Evolutionary conservation across 345 rosid genomes (phyloP).

Genomic region (Hypericum androsaemum): DNA sequence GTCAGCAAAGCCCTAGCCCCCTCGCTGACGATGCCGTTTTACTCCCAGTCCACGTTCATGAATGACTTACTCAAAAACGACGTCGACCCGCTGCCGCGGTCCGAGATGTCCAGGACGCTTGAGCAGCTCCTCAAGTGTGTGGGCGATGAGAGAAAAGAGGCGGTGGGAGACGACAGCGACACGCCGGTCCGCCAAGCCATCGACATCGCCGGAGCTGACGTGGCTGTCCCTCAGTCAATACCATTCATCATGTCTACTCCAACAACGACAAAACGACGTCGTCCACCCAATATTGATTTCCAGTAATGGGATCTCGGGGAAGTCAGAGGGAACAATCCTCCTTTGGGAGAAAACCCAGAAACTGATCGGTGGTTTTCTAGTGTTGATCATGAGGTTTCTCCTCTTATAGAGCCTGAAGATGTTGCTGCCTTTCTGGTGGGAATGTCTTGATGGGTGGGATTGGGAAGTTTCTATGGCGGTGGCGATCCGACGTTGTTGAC

Average conservation of each 20-base stretch:
- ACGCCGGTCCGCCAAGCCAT: constrained; percentile 67
- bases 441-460: constrained; percentile 25
- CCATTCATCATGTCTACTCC: constrained; percentile 63
- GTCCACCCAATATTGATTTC: too few relatives aligned
- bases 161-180: constrained; percentile 48
- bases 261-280: constrained; percentile 65
- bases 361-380: constrained; percentile 11
- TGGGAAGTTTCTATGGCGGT: constrained; percentile 6
- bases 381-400: constrained; percentile 84
- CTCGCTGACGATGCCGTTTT: constrained; percentile 24
- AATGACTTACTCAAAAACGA: constrained; percentile 12
- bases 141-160: constrained; percentile 54
- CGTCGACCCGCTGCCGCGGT: neutral
- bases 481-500: too few relatives aligned
- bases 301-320: too few relatives aligned
- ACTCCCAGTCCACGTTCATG: constrained; percentile 19
- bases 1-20: too few relatives aligned
- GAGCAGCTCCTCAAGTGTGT: constrained; percentile 71
- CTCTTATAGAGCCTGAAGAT: constrained; percentile 86
- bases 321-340: too few relatives aligned
- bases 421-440: constrained; percentile 13
- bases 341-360: constrained; percentile 48
- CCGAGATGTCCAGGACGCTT: constrained; percentile 28
- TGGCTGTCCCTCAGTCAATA: constrained; percentile 30
- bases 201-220: constrained; percentile 16